Base-by-base conservation (phyloP, 2,329 filamentous ascomycete genomes). In the Penicillium polonicum region DNA sequence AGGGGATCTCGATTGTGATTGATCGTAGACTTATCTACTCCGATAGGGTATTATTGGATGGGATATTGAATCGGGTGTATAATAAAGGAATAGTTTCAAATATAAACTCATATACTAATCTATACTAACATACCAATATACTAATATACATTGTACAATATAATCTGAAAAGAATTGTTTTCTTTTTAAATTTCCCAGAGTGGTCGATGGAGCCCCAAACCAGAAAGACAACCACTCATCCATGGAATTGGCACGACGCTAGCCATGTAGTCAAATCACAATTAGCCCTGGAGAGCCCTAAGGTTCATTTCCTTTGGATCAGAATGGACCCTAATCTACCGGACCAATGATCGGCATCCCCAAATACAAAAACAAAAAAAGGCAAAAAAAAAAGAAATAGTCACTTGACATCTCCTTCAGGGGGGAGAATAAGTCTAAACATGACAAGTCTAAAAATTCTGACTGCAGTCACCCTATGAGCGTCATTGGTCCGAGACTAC, bases 241-340 rank as follows among this genome's bases (percentile, higher is more conserved):
- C 65, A 66, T 67, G 65, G 65, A 65, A 44, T 63, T 63, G 62
- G 56, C 52, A 55, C 51, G 52, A 53, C 65, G 56, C 65, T 67
- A 67, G 33, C 48, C 50, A 60, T 63, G 58, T 60, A 65, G 62
- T 60, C 57, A 64, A 67, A 67, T 66, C 63, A 66, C 58, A 65
- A 65, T 61, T 57, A 35, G 13, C 13, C 13, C 33, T 35, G 53
- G 55, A 27, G n/a, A 27, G 23, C 29, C 35, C 36, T 25, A 36
- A 33, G 45, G 17, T 35, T 29, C 48, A 51, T 60, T 52, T 48
- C 21, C 52, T 31, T 51, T 52, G 48, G 52, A 52, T 57, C 48
- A 43, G n/a, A 49, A 49, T 48, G 52, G 44, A 42, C 31, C 45
- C 35, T 25, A 35, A 42, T 48, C 27, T 29, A 46, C 29, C 6